Evolutionary conservation across 2,329 filamentous ascomycete genomes (phyloP), one percentile per base, ranked within the genome.

Genomic region (Cytospora piceae): DNA sequence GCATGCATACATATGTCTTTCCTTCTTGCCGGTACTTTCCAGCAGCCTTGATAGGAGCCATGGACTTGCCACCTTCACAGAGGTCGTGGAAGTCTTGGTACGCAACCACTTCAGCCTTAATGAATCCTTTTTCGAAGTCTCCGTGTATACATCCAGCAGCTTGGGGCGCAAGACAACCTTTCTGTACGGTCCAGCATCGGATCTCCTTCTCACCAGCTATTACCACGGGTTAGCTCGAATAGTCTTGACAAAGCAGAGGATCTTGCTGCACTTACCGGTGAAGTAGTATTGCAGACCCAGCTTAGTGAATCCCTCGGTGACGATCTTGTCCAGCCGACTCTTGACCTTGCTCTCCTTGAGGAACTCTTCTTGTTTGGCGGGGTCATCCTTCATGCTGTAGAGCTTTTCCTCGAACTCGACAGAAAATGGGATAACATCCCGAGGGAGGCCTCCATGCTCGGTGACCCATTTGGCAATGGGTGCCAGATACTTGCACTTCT

Each of bases 361-460:
- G 52, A 79, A 81, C 24, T 71, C 73, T 8, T 73, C 75, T 29
- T 74, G 72, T 1, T 72, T 74, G 22, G 68, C 71, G 0, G 73
- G 73, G 31, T 81, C 78, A 20, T 79, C 77, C 53, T 75, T 77
- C 67, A 79, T 60, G 53, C 71, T 73, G 69, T 78, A 73, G 0
- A 80, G 60, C 69, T 80, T 80, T 74, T 81, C 78, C 57, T 81
- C 79, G 57, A 80, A 81, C 71, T 81, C 79, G 37, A 81, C 72
- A 0, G 77, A 79, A 70, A 81, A 80, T 32, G 79, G 79, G 31
- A 81, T 76, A 53, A 81, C 78, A 65, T 80, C 79, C 46, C 73
- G 69, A 12, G 77, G 74, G 12, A 74, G 63, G 14, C 79, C 79
- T 14, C 79, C 79, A 67, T 81, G 79, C 70, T 77, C 77, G 5